Base-by-base conservation (phyloP, 306 rosid species). In the Hippophae rhamnoides region DNA sequence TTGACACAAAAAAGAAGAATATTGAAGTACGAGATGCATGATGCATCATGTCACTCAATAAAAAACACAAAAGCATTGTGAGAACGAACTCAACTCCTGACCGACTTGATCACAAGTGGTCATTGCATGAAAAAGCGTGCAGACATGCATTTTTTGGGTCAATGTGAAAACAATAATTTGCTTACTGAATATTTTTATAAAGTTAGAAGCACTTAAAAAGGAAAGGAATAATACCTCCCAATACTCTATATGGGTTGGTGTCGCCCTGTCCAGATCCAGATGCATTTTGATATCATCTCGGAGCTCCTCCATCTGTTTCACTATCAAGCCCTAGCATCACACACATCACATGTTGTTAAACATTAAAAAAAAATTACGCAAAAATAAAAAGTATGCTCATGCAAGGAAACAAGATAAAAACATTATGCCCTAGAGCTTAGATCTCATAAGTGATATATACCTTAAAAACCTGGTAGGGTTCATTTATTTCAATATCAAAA, bases 201-300 rank as follows among this genome's bases (percentile, higher is more conserved):
- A 18, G 23, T 18, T 18, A 18, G 23, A 18, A 18, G 23, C 23
- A 18, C 23, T 18, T 7, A 56, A 61, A 47, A 53, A 13, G 46
- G 61, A 80, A 61, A 61, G 41, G 42, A 43, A 46, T 58, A 31
- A 46, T 84, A 87, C 98, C 99, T 93, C 95, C 97, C 97, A 93
- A 69, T 79, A 93, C 74, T 84, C 86, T 44, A 82, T 86, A 70
- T 93, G 99, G 18, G 95, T 88, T 48, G 86, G 88, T 6, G 99
- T 93, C 42, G 83, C 81, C 78, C 97, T 82, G 72, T 93, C 99
- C 82, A 93, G 77, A 72, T 84, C 99, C 70, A 93, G 85, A 86
- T 93, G 97, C 99, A 93, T 88, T 82, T 93, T 93, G 64, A 88
- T 88, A 76, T 93, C 99, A 45, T 93, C 99, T 44, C 86, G 93